These are phyloP conservation scores for Acrocalymma vagum DNA, from an alignment of 2,329 filamentous ascomycete species.

Conservation along the genomic window DNA sequence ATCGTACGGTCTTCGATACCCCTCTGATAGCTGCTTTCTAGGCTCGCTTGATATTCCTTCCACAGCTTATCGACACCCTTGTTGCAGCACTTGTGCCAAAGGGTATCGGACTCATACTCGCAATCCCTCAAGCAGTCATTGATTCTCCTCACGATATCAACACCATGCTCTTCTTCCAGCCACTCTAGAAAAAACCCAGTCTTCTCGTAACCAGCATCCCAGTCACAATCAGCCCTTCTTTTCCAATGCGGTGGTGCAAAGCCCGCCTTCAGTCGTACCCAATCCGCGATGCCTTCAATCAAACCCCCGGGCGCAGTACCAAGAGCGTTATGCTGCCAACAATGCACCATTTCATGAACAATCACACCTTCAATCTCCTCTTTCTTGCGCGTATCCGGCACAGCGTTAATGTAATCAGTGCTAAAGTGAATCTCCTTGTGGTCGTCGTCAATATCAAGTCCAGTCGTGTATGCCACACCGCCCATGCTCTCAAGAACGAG, in stretches of 20 bases:
- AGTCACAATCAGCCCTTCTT: constrained; percentile 64
- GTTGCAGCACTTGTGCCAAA: constrained; percentile 76
- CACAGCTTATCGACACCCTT: constrained; percentile 74
- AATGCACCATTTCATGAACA: constrained; percentile 94
- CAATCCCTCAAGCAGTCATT: constrained; percentile 72
- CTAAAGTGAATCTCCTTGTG: constrained; percentile 96
- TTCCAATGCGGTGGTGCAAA: constrained; percentile 88
- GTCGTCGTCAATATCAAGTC: constrained; percentile 78
- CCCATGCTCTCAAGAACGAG: constrained; percentile 79
- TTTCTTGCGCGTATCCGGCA: constrained; percentile 44
- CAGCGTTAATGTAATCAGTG: constrained; percentile 71
- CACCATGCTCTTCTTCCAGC: constrained; percentile 71
- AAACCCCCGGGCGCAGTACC: constrained; percentile 71
- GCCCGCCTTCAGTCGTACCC: constrained; percentile 79
- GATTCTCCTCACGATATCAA: constrained; percentile 63
- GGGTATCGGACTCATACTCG: constrained; percentile 69
- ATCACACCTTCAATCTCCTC: constrained; percentile 83
- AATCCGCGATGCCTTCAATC: constrained; percentile 92
- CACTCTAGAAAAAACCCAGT: constrained; percentile 93
- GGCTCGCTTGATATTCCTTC: constrained; percentile 70
- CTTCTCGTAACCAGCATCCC: constrained; percentile 89
- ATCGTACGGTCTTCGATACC: no score
- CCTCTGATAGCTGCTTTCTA: no score
- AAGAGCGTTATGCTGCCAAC: constrained; percentile 81
- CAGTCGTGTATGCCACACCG: constrained; percentile 90